Percentiles rank a stretch among this genome's conserved stretches.
These are phyloP conservation scores for Wickerhamia fluorescens DNA, from an alignment of 805 yeast species.

Conservation along the genomic window DNA sequence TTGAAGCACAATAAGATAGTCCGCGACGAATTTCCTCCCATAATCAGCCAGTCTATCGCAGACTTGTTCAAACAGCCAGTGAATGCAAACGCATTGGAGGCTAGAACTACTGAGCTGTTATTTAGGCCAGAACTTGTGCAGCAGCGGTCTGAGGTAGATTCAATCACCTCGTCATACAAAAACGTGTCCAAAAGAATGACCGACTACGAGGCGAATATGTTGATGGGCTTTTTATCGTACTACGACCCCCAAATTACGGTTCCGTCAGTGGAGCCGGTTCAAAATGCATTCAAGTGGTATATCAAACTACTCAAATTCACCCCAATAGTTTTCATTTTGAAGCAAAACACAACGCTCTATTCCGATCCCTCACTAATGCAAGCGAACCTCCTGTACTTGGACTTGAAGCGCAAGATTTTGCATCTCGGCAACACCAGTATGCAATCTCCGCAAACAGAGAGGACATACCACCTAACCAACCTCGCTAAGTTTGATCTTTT, in stretches of 20 bases:
- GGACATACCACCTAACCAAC: constrained; percentile 28
- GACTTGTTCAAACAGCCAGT: too few species aligned
- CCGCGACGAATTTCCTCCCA: too few species aligned
- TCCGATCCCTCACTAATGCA: constrained; percentile 16
- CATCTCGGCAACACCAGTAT: constrained; percentile 6
- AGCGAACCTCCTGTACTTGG: constrained; percentile 14
- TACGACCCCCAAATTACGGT: constrained; percentile 13
- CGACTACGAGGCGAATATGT: constrained; percentile 18
- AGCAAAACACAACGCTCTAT: constrained; percentile 21
- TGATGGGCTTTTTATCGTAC: constrained; percentile 20
- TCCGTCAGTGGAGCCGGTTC: constrained; percentile 6
- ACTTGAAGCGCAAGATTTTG: constrained; percentile 9
- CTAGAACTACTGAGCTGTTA: too few species aligned
- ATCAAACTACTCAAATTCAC: constrained; percentile 17
- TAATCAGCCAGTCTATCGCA: too few species aligned
- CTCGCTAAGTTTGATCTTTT: constrained; percentile 23
- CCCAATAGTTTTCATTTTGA: constrained; percentile 24
- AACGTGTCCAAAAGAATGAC: constrained; percentile 12
- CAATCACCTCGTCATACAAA: too few species aligned
- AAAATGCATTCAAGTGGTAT: constrained; percentile 24
- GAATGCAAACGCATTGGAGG: too few species aligned
- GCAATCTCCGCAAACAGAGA: constrained; percentile 4
- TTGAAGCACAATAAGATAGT: too few species aligned
- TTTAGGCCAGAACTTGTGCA: too few species aligned
- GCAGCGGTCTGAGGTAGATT: too few species aligned